A percentile compares a stretch with the other conserved stretches of the same genome.
Conservation (phyloP, 23 red algal species). For the Gracilaria gracilis region DNA sequence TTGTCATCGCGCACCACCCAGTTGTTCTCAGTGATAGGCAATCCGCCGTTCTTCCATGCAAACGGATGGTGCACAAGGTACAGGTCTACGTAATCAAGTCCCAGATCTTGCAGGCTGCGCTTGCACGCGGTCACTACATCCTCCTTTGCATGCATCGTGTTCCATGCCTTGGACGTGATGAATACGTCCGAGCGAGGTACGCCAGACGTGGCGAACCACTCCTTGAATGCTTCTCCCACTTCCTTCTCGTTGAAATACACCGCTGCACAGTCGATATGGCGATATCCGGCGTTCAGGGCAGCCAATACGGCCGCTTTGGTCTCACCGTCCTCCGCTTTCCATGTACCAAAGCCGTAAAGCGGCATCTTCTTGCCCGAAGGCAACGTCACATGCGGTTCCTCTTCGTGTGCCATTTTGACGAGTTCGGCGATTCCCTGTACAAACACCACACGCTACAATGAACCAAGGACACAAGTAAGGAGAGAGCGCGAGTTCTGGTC, state of each 20-base stretch:
- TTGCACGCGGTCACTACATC: conserved; percentile 77
- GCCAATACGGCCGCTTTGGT: conserved; percentile 70
- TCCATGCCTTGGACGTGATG: conserved; percentile 91
- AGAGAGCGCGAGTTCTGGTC: too few species aligned
- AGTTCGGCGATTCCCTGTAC: neutral
- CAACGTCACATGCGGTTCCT: conserved; percentile 18
- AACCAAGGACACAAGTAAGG: neutral
- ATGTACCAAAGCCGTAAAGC: conserved; percentile 88
- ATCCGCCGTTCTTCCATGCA: conserved; percentile 70
- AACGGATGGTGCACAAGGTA: conserved; percentile 92
- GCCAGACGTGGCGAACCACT: conserved; percentile 54
- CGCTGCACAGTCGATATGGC: conserved; percentile 92
- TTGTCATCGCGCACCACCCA: conserved; percentile 46
- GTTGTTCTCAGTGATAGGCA: conserved; percentile 81
- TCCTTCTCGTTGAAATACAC: conserved; percentile 89
- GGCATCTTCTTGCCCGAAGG: conserved; percentile 66
- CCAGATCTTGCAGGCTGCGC: conserved; percentile 77
- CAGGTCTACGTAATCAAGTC: conserved; percentile 85
- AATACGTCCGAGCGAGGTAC: conserved; percentile 77
- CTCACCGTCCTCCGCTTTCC: conserved; percentile 85
- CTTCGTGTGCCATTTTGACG: neutral
- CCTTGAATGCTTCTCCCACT: conserved; percentile 79
- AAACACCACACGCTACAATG: neutral
- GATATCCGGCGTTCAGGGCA: conserved; percentile 86
- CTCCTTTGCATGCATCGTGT: conserved; percentile 82